Conservation (phyloP, 495 filamentous ascomycete genomes). For the Aspergillus affinis region DNA sequence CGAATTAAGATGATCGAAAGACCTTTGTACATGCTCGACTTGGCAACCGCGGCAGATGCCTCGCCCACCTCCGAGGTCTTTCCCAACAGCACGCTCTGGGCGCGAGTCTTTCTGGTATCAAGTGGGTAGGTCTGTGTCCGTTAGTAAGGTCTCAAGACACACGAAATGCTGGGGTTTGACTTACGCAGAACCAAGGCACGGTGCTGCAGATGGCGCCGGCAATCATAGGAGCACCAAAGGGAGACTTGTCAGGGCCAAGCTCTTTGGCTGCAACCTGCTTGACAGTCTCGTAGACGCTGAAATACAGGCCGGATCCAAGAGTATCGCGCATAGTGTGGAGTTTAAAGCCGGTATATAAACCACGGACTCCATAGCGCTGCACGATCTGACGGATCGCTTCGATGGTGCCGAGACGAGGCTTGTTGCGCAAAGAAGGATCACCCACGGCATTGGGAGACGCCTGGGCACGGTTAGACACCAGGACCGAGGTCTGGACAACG, state of each 20-base stretch:
- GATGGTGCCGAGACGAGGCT: constrained; percentile 75
- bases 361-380: constrained; percentile 70
- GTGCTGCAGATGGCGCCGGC: constrained; percentile 50
- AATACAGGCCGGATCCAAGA: constrained; percentile 86
- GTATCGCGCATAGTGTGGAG: constrained; percentile 84
- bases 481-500: constrained; percentile 83
- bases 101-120: constrained; percentile 50
- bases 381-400: constrained; percentile 78
- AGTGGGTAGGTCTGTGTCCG: constrained; percentile 44
- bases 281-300: constrained; percentile 84
- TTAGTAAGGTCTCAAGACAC: constrained; percentile 11
- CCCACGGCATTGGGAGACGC: constrained; percentile 54
- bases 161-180: constrained; percentile 17
- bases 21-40: constrained; percentile 52
- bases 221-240: constrained; percentile 43
- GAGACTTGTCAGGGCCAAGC: constrained; percentile 38
- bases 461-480: constrained; percentile 69
- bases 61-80: constrained; percentile 46
- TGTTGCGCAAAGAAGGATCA: constrained; percentile 63
- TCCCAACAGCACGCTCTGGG: constrained; percentile 48
- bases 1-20: constrained; percentile 48
- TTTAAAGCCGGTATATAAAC: constrained; percentile 84
- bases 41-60: constrained; percentile 42
- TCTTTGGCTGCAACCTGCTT: constrained; percentile 77
- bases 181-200: constrained; percentile 48